Evolutionary conservation across 2,329 filamentous ascomycete species (phyloP).

Genomic region (Beauveria asiatica): DNA sequence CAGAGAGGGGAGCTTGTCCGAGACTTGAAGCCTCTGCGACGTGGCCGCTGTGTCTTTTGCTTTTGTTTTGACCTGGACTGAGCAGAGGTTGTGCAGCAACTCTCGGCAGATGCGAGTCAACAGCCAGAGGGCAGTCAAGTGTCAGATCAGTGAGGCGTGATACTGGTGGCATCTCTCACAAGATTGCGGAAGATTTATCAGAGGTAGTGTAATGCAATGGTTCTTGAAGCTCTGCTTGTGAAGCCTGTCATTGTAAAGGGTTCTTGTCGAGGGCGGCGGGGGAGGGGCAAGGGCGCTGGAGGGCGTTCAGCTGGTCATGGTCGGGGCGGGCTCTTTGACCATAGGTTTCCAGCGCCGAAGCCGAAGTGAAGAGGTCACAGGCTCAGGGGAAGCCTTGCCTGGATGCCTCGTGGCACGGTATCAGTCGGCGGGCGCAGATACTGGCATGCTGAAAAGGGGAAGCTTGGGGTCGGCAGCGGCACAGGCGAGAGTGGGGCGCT

Average conservation of each 20-base stretch:
- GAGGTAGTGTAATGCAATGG: slow-evolving; percentile 1
- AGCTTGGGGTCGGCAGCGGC: background rate
- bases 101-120: background rate
- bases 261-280: background rate
- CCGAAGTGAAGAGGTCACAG: background rate
- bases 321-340: background rate
- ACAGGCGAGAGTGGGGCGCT: background rate
- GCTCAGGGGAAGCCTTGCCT: background rate
- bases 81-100: background rate
- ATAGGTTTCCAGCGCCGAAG: background rate
- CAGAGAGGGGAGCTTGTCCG: background rate
- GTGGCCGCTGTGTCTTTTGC: background rate
- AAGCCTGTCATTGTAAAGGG: slow-evolving; percentile 1
- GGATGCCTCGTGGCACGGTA: background rate
- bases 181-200: background rate
- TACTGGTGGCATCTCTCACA: slow-evolving; percentile 8
- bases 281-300: background rate
- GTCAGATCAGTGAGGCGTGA: background rate
- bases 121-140: background rate
- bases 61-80: too few species aligned
- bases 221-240: slow-evolving; percentile 3
- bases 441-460: background rate
- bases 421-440: background rate
- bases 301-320: background rate
- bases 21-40: background rate